Conservation (phyloP, 139 green algal species). For the Yamagishiella unicocca region DNA sequence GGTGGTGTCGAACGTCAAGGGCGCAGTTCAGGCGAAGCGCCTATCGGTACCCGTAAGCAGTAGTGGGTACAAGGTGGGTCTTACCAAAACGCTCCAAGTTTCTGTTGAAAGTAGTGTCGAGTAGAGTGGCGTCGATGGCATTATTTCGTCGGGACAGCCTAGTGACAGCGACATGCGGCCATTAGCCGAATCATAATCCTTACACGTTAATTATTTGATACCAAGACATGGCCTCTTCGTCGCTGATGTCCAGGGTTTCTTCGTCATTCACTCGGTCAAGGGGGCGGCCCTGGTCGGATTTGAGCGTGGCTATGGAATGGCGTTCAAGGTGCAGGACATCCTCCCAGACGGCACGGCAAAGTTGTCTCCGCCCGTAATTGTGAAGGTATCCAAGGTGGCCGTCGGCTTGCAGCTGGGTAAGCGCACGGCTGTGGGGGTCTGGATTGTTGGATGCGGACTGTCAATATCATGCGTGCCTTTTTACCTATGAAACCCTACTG, state of each 20-base stretch:
- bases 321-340: not conserved
- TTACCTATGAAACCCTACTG: no score
- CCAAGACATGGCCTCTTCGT: not conserved
- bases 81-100: no score
- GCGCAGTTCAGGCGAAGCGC: no score
- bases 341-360: not conserved
- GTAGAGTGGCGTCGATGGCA: no score
- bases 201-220: not conserved
- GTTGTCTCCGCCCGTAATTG: conserved; percentile 3
- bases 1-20: no score
- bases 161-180: no score
- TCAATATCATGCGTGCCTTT: no score
- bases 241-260: not conserved
- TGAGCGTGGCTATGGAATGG: conserved; percentile 15
- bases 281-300: conserved; percentile 2
- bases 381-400: conserved; percentile 21
- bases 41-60: not conserved
- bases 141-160: no score
- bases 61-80: not conserved
- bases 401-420: conserved; percentile 29
- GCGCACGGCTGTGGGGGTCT: not conserved
- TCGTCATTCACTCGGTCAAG: conserved; percentile 11
- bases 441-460: no score
- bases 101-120: no score
- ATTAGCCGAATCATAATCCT: no score